phyloP scores from a whole-genome alignment of 2,329 filamentous ascomycete genomes.

The Cladophialophora immunda region DNA sequence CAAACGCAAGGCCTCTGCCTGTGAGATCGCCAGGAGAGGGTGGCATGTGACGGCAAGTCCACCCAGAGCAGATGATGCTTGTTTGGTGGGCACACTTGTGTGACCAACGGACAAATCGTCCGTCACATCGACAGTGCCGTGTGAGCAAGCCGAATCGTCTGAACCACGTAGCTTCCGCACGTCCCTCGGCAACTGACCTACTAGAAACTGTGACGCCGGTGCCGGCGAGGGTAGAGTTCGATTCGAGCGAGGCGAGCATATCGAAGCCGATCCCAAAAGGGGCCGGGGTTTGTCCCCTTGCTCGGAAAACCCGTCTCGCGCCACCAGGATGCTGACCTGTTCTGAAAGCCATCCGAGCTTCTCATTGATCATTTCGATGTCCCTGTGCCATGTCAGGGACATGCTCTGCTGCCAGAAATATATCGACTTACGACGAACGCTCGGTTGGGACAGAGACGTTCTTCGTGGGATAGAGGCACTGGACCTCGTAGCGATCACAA shows the following conservation, averaged over 20 bases:
- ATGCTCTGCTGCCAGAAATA: background rate
- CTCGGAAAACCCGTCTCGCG: constrained; percentile 14
- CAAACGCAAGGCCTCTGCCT: constrained; percentile 17
- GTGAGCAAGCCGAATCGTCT: background rate
- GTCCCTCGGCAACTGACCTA: background rate
- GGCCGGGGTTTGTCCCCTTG: background rate
- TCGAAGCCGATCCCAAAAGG: background rate
- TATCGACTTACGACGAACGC: constrained; percentile 18
- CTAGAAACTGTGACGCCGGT: background rate
- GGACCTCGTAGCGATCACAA: constrained; percentile 24
- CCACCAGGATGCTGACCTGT: constrained; percentile 19
- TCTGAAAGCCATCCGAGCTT: constrained; percentile 22
- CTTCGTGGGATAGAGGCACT: constrained; percentile 21
- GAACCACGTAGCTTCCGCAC: background rate
- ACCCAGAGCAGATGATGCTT: background rate
- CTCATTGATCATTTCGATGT: constrained; percentile 20
- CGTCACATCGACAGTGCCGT: background rate
- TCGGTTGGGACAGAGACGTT: background rate
- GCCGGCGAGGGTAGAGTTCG: background rate
- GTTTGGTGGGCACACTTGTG: background rate
- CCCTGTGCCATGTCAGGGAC: constrained; percentile 11
- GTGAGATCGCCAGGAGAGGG: constrained; percentile 21
- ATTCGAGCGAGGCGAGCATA: constrained; percentile 14
- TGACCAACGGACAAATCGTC: background rate
- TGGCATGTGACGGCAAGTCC: constrained; percentile 21